These are phyloP conservation scores for Xylariaceae sp. DNA, from an alignment of 2,329 filamentous ascomycete genomes.

Conservation along the genomic window DNA sequence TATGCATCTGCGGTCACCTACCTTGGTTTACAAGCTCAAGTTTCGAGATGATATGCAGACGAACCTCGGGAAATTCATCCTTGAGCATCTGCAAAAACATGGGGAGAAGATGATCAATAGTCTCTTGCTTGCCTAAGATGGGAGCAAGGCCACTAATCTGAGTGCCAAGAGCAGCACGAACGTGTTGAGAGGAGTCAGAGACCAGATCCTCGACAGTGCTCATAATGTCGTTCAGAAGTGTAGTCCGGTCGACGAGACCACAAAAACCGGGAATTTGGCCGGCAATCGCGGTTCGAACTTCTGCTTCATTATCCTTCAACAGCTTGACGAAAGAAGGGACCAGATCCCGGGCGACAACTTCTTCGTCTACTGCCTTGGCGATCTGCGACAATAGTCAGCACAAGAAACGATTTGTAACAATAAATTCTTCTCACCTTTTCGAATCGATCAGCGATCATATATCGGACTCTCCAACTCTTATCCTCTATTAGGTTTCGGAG, in stretches of 20 bases:
- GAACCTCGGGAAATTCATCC: constrained; percentile 97
- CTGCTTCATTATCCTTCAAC: constrained; percentile 94
- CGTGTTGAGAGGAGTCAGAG: constrained; percentile 93
- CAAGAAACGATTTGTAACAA: background rate
- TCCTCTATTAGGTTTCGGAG: constrained; percentile 93
- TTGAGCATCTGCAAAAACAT: constrained; percentile 99
- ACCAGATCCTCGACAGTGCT: constrained; percentile 93
- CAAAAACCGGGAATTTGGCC: constrained; percentile 99
- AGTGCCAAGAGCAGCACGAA: constrained; percentile 88
- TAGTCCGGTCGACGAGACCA: constrained; percentile 77
- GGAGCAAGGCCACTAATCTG: constrained; percentile 96
- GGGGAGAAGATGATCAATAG: constrained; percentile 90
- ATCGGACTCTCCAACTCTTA: constrained; percentile 98
- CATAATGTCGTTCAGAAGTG: constrained; percentile 94
- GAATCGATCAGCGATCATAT: constrained; percentile 98
- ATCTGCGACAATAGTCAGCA: constrained; percentile 54
- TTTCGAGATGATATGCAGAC: constrained; percentile 99
- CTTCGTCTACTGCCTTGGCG: constrained; percentile 95
- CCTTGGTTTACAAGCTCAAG: constrained; percentile 96
- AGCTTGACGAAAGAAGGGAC: constrained; percentile 97
- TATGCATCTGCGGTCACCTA: constrained; percentile 27
- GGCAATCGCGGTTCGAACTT: constrained; percentile 93
- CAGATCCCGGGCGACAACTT: constrained; percentile 88
- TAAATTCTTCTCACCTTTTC: constrained; percentile 67
- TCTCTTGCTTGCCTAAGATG: constrained; percentile 97